Base-by-base conservation (phyloP, 1,139 yeast genomes). In the Geotrichum bryndzae region DNA sequence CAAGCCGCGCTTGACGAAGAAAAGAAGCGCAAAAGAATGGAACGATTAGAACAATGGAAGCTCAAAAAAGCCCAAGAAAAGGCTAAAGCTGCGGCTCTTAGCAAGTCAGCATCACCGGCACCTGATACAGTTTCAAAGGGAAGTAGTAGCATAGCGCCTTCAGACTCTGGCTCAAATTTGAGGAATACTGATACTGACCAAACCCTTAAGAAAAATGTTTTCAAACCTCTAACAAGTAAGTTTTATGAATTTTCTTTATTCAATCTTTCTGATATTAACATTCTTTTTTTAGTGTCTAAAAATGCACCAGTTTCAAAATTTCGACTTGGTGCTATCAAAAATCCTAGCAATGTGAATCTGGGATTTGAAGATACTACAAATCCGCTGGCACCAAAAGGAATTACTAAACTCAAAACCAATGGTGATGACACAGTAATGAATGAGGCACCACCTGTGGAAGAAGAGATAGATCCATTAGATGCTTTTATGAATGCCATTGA, bases 391-490 rank as follows among this genome's bases (percentile, higher is more conserved):
- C 48, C 48, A 8, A 41, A 41, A 41, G 45, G 48, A 18, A 23
- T 35, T 10, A 53, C 46, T 6, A 52, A 53, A 23, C 41, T 53
- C 22, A 48, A 38, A 27, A 22, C 53, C n/a, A 38, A 31, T 27
- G 45, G 45, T 45, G 58, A 56, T n/a, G 65, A 63, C 33, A 25
- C 41, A 23, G 56, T 51, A 33, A 61, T 56, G 57, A 57, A 51
- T 22, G 58, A 45, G 11, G 25, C 13, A 29, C 31, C 8, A 27
- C 22, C 56, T 3, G 61, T 60, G 29, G 65, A 66, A 23, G 74
- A 71, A 8, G 76, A 68, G n/a, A 73, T 65, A 5, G 80, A 76
- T 58, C 76, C 80, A 6, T 64, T 79, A 54, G 82, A 79, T 60
- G 73, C 72, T 15, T 78, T 70, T 62, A 74, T 79, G 75, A 67